Evolutionary conservation across 169 alveolate species (phyloP).

Genomic region (Eimeria sp.): DNA sequence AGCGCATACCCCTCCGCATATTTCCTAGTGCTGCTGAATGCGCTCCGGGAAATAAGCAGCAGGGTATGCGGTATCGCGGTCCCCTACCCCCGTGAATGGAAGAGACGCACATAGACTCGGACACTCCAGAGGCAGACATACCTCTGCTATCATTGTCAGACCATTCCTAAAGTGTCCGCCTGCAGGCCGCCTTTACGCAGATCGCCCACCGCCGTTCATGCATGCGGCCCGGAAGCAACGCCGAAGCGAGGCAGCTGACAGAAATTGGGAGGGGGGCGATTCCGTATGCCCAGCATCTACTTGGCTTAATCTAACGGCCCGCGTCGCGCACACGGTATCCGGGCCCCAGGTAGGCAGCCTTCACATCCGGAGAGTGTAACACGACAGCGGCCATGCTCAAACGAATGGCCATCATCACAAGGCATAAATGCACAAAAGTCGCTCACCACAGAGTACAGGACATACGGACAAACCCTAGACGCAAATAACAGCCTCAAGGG

Average conservation of each 20-base stretch:
- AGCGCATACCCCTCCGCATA: not conserved
- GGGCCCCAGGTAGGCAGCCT: not conserved
- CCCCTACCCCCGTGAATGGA: not conserved
- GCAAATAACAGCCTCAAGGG: not conserved
- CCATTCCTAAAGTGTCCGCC: not conserved
- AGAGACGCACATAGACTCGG: not conserved
- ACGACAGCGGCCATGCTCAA: not conserved
- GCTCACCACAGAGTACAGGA: not conserved
- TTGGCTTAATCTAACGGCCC: not conserved
- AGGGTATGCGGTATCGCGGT: too few relatives aligned
- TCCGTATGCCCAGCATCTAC: slow-evolving; percentile 2
- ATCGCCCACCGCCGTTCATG: slow-evolving; percentile 10
- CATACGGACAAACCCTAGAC: not conserved
- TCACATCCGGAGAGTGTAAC: not conserved
- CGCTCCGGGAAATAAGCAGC: too few relatives aligned
- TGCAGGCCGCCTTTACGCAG: not conserved
- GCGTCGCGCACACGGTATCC: not conserved
- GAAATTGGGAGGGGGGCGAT: not conserved
- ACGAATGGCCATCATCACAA: not conserved
- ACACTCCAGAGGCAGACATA: slow-evolving; percentile 46
- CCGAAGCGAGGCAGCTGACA: not conserved
- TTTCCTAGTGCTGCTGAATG: not conserved
- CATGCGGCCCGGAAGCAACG: slow-evolving; percentile 8
- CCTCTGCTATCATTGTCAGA: not conserved
- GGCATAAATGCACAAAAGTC: not conserved